Percentiles rank a stretch among this genome's conserved stretches.
Conservation (phyloP, 345 rosid species). For the Erucastrum elatum region DNA sequence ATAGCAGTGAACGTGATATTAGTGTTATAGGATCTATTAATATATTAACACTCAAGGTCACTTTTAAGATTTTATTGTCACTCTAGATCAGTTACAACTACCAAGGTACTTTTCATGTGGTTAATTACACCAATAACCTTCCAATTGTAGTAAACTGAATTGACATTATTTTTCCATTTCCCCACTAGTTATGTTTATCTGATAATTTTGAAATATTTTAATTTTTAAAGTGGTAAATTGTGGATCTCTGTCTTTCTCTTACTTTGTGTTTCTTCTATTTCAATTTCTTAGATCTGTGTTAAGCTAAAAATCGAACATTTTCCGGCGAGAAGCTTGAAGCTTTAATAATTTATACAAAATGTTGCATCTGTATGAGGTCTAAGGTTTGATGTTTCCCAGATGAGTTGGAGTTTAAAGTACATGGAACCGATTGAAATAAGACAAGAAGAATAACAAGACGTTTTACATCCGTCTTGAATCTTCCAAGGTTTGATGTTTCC, state of each 20-base stretch:
- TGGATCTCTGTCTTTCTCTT: background rate
- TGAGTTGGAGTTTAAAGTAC: background rate
- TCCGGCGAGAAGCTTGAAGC: background rate
- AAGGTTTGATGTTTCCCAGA: background rate
- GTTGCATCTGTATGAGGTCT: background rate
- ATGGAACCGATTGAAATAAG: too few species aligned
- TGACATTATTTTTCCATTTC: too few species aligned
- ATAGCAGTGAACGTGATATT: too few species aligned
- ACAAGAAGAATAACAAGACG: too few species aligned
- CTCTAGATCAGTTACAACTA: background rate
- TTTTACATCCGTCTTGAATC: too few species aligned
- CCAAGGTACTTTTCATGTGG: background rate
- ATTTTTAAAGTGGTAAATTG: too few species aligned
- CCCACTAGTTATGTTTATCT: background rate
- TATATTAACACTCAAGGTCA: background rate
- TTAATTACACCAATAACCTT: background rate
- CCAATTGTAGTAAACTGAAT: background rate
- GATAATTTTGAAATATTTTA: background rate
- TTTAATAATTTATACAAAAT: too few species aligned
- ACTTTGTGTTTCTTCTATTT: background rate
- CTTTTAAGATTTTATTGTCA: background rate
- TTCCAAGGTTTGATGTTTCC: background rate
- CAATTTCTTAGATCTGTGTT: background rate
- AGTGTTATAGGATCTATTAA: too few species aligned
- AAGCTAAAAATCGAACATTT: background rate